Conservation (phyloP, 345 rosid species). For the Eucalyptus cloeziana region DNA sequence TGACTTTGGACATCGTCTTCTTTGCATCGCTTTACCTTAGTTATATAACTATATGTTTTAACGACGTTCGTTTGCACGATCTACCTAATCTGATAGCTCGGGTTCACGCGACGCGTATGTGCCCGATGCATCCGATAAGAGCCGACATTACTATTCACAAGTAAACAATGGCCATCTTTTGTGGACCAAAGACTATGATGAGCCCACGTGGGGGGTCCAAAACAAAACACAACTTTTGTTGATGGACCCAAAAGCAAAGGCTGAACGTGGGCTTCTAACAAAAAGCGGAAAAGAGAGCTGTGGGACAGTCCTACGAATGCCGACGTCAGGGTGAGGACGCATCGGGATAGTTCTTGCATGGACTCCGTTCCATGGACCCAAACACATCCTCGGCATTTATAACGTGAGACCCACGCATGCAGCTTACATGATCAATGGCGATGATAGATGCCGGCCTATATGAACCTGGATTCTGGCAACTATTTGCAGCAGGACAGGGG, state of each 20-base stretch:
- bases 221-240: not conserved
- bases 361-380: not conserved
- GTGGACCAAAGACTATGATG: not conserved
- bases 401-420: not conserved
- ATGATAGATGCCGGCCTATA: not conserved
- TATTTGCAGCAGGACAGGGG: not conserved
- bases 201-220: not conserved
- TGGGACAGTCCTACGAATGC: not conserved
- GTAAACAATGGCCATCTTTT: not conserved
- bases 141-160: not conserved
- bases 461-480: not conserved
- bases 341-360: not conserved
- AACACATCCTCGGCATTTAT: not conserved
- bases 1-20: not conserved
- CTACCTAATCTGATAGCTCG: not conserved
- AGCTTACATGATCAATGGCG: not conserved
- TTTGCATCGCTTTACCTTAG: not conserved
- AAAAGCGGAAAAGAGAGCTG: not conserved
- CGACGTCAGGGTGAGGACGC: not conserved
- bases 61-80: not conserved
- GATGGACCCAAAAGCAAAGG: not conserved
- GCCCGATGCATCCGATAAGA: not conserved
- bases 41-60: not conserved
- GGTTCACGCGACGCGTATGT: not conserved
- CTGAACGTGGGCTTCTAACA: not conserved